Evolutionary conservation across 2,329 filamentous ascomycete species (phyloP), one percentile per base, ranked within the genome.

Genomic region (Aspergillus jensenii): DNA sequence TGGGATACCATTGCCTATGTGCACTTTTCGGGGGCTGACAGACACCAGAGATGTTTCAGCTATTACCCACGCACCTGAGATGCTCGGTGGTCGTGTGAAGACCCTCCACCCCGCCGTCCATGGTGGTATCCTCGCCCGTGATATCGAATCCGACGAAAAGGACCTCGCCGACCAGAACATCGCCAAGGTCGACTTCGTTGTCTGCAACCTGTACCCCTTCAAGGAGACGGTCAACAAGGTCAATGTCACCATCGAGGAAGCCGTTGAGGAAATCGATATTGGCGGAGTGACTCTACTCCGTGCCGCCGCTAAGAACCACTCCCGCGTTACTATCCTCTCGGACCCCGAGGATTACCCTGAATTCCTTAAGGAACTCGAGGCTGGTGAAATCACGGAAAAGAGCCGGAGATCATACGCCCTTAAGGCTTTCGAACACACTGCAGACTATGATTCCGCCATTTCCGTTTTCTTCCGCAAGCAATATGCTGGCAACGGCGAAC

Each of bases 191-290:
- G 91, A 96, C 84, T 96, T 89, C 69, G 91, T 96, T 68, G 89
- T 99, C 74, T 98, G 95, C 88, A 99, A 99, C 81, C 85, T 99
- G 56, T 98, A 99, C 78, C 95, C 95, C 12, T 99, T 99, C 87
- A 97, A 97, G 82, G 93, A 98, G 75, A 99, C 95, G 33, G 88
- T 99, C 68, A 90, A 92, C 69, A 96, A 97, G 84, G 87, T 96
- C 81, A 96, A 96, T 71, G 95, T 99, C 70, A 98, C 93, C 61
- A 90, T 99, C 62, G 87, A 91, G 52, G 93, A 99, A 80, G 95
- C 95, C 52, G 93, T 99, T 40, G 95, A 99, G 80, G 95, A 99
- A 81, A 96, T 99, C 70, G 95, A 99, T 78, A 97, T 99, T 73
- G 95, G 93, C 65, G 95, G 95, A 69, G 95, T 99, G 52, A 99